Conservation (phyloP, 306 rosid species). For the Citrullus mucosospermus region DNA sequence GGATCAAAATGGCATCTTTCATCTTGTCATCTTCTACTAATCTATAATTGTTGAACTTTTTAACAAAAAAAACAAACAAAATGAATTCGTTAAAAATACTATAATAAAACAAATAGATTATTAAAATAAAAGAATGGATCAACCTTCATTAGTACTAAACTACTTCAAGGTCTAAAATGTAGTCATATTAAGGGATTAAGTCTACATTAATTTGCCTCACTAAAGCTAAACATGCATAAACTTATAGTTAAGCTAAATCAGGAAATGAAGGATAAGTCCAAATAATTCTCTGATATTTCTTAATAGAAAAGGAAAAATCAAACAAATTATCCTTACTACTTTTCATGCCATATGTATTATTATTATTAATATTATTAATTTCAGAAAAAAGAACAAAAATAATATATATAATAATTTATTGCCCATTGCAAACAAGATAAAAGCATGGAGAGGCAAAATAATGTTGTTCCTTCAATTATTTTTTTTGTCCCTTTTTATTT, state of each 20-base stretch:
- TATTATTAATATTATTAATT: not conserved
- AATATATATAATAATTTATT: not conserved
- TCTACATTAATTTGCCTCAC: not conserved
- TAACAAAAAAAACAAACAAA: too few species aligned
- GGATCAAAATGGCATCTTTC: too few species aligned
- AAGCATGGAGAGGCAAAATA: conserved; percentile 7
- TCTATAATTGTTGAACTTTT: too few species aligned
- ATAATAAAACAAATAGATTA: too few species aligned
- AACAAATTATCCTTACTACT: not conserved
- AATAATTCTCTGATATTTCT: not conserved
- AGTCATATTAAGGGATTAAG: not conserved
- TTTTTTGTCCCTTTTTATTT: not conserved
- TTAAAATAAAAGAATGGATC: too few species aligned
- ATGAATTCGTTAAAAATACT: too few species aligned
- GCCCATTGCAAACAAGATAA: not conserved
- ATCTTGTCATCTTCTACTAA: too few species aligned
- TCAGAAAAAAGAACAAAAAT: not conserved
- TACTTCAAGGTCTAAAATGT: not conserved
- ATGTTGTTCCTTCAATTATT: conserved; percentile 3
- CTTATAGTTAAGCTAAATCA: not conserved
- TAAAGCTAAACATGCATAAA: not conserved
- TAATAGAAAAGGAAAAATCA: not conserved
- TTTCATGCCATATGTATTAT: not conserved
- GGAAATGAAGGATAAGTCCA: not conserved
- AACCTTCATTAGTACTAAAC: not conserved